phyloP scores from a whole-genome alignment of 2,329 filamentous ascomycete genomes.

The Lasiodiplodia theobromae region DNA sequence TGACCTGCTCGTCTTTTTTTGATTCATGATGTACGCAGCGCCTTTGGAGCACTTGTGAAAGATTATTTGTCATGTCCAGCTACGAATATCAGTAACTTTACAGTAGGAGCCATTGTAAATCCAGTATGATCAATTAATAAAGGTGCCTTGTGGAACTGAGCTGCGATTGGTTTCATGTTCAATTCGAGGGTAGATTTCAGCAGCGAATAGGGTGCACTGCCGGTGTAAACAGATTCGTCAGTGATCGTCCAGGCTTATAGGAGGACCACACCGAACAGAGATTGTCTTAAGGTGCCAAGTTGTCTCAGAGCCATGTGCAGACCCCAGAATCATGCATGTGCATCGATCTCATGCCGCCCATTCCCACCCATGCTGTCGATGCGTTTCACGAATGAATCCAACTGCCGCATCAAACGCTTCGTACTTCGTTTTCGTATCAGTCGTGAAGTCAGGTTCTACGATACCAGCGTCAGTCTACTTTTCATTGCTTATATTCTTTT shows the following conservation, averaged over 20 bases:
- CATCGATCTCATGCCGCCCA: neutral
- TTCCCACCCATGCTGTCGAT: constrained; percentile 31
- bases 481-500: neutral
- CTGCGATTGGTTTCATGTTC: neutral
- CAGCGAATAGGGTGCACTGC: neutral
- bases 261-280: neutral
- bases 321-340: neutral
- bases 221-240: no score
- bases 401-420: constrained; percentile 33
- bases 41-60: neutral
- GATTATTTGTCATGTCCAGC: neutral
- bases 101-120: neutral
- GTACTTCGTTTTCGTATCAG: constrained; percentile 32
- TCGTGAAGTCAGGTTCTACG: constrained; percentile 33
- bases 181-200: neutral
- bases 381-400: constrained; percentile 32
- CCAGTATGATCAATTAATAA: no score
- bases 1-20: neutral
- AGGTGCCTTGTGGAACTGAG: neutral
- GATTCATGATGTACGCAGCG: constrained; percentile 1
- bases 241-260: no score
- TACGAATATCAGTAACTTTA: neutral
- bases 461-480: neutral
- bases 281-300: neutral
- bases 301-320: neutral